Percentiles rank a stretch among this genome's conserved stretches.
Conservation (phyloP, 257 asterid genomes). For the Przewalskia tangutica region DNA sequence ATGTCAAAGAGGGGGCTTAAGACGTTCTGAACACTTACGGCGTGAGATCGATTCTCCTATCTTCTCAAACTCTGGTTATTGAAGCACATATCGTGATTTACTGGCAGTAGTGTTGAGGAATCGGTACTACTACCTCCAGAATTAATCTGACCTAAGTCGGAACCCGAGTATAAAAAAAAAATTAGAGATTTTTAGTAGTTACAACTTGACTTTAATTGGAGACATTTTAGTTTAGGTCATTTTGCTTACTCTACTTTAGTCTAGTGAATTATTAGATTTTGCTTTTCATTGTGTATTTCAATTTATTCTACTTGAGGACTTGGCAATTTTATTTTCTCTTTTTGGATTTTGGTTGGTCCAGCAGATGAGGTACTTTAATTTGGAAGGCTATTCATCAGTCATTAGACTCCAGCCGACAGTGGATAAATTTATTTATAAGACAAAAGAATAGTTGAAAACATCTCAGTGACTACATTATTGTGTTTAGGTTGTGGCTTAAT, state of each 20-base stretch:
- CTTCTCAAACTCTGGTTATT: too few species aligned
- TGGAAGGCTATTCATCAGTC: neutral
- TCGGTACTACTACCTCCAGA: too few species aligned
- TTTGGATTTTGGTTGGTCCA: neutral
- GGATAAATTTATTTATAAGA: neutral
- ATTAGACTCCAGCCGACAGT: slow-evolving; percentile 1
- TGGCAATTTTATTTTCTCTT: neutral
- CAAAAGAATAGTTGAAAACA: neutral
- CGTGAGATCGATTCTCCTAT: too few species aligned
- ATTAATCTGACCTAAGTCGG: too few species aligned
- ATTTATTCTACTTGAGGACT: neutral
- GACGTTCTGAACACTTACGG: too few species aligned
- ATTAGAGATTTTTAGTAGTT: neutral
- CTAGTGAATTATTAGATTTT: neutral
- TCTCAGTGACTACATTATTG: neutral
- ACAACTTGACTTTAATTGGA: neutral
- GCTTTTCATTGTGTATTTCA: neutral
- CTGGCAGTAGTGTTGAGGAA: too few species aligned
- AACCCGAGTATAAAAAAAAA: too few species aligned
- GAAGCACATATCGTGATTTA: too few species aligned
- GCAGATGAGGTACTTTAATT: neutral
- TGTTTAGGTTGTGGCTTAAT: neutral
- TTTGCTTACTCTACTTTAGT: neutral
- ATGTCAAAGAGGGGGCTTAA: too few species aligned
- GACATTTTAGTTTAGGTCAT: neutral